A percentile compares a stretch with the other conserved stretches of the same genome.
Evolutionary conservation across 2,329 filamentous ascomycete species (phyloP).

Genomic region (Ustulina deusta): DNA sequence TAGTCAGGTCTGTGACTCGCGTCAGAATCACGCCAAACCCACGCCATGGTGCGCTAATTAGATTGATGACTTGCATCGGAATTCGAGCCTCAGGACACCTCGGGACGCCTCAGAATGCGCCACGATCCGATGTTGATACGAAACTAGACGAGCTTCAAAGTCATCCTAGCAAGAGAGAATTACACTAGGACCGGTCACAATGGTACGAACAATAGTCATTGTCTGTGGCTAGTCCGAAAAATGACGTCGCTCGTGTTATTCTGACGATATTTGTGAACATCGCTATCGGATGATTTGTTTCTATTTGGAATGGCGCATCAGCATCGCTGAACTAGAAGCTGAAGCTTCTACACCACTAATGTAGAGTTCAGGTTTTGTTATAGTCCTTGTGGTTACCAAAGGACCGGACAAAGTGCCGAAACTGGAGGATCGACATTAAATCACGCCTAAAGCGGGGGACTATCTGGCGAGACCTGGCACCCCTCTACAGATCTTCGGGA

Average conservation of each 20-base stretch:
- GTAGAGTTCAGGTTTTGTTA: constrained; percentile 5
- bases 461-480: neutral
- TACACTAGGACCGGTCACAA: constrained; percentile 1
- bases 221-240: neutral
- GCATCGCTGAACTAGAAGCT: neutral
- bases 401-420: constrained; percentile 13
- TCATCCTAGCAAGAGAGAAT: neutral
- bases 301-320: constrained; percentile 5
- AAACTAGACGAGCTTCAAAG: neutral
- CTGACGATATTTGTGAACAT: constrained; percentile 23
- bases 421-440: constrained; percentile 28
- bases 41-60: constrained; percentile 1
- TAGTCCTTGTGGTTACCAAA: constrained; percentile 16
- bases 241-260: constrained; percentile 9
- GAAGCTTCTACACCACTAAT: constrained; percentile 1
- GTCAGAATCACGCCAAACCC: neutral
- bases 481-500: neutral
- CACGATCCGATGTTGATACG: constrained; percentile 5
- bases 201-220: neutral
- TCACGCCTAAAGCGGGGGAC: constrained; percentile 9
- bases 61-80: constrained; percentile 22
- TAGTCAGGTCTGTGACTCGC: constrained; percentile 10
- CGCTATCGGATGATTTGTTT: constrained; percentile 3
- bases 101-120: neutral
- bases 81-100: constrained; percentile 1